Conservation (phyloP, 129 eudicot genomes). For the Chrysanthemum makinoi region DNA sequence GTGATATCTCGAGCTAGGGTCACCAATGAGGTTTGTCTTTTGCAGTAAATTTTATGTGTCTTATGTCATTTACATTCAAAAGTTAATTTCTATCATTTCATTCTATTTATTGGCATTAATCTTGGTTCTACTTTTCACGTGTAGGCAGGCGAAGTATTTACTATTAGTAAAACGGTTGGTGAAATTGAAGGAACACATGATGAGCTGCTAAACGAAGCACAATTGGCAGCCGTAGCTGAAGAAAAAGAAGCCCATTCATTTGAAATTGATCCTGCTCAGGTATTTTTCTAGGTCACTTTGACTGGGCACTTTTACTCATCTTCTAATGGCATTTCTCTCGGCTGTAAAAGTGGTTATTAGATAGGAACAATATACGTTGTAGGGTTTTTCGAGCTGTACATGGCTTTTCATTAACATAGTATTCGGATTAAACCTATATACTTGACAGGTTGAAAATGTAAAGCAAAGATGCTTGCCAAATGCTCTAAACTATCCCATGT, state of each 20-base stretch:
- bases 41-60: not conserved
- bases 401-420: not conserved
- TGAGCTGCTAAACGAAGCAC: constrained; percentile 82
- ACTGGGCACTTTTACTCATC: too few relatives aligned
- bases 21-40: constrained; percentile 51
- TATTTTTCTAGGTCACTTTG: not conserved
- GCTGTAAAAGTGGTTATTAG: not conserved
- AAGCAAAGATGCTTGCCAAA: constrained; percentile 95
- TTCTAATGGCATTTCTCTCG: not conserved
- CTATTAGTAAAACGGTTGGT: constrained; percentile 58
- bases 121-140: constrained; percentile 10
- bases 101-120: constrained; percentile 12
- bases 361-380: too few relatives aligned
- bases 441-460: constrained; percentile 85
- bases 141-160: constrained; percentile 72
- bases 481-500: constrained; percentile 93
- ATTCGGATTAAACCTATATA: not conserved
- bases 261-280: constrained; percentile 91
- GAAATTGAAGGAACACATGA: constrained; percentile 72
- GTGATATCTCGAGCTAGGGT: constrained; percentile 81
- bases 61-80: too few relatives aligned
- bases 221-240: constrained; percentile 88
- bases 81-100: not conserved
- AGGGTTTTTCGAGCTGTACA: too few relatives aligned
- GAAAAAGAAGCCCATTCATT: constrained; percentile 89